Percentiles rank a stretch among this genome's conserved stretches.
Conservation (phyloP, 1,139 yeast species). For the Lipomyces yarrowii region DNA sequence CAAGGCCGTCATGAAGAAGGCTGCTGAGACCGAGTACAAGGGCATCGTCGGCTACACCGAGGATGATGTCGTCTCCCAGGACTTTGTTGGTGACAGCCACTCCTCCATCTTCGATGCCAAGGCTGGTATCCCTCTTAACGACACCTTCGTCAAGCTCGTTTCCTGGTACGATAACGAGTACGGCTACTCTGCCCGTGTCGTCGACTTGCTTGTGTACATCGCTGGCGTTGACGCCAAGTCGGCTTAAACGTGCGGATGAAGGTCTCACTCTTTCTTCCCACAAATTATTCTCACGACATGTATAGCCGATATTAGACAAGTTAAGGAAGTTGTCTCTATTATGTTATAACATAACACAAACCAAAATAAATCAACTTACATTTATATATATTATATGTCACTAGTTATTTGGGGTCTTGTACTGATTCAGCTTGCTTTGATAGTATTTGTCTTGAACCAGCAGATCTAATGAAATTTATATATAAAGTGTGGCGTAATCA, state of each 20-base stretch:
- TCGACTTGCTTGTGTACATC: constrained; percentile 76
- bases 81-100: constrained; percentile 75
- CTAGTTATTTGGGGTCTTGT: not conserved
- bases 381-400: not conserved
- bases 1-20: constrained; percentile 69
- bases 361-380: not conserved
- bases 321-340: not conserved
- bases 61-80: constrained; percentile 84
- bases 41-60: constrained; percentile 83
- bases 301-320: not conserved
- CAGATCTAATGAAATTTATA: not conserved
- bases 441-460: constrained; percentile 6
- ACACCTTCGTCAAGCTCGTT: constrained; percentile 81
- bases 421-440: constrained; percentile 9
- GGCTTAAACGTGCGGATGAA: constrained; percentile 12
- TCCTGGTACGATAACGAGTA: constrained; percentile 91
- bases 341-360: not conserved
- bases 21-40: constrained; percentile 68
- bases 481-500: not conserved
- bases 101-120: constrained; percentile 82
- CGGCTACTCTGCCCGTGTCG: constrained; percentile 93
- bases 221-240: constrained; percentile 45
- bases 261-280: not conserved
- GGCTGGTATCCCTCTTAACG: constrained; percentile 83
- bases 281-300: not conserved